Evolutionary conservation across 2,329 filamentous ascomycete species (phyloP), one percentile per base, ranked within the genome.

Genomic region (Colletotrichum sublineola): DNA sequence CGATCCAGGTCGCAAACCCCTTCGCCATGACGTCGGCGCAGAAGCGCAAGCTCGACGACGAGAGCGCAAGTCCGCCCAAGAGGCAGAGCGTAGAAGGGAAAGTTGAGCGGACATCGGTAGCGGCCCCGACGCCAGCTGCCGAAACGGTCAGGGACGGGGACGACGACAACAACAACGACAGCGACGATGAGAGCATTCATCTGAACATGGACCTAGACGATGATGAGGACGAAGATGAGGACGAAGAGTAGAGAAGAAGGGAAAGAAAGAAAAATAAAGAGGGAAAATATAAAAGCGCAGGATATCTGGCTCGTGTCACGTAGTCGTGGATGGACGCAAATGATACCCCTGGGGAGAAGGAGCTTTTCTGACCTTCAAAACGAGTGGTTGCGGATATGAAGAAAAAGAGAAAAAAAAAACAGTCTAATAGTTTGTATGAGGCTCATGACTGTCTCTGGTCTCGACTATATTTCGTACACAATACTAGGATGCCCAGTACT

Each of bases 171-270:
- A 11, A 12, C 0, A 84, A 84, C n/a, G 84, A 85, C 29, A 83
- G 84, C 42, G 84, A 84, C 18, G 87, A 89, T 68, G 87, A 85
- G 67, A 90, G 88, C 71, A 85, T 90, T 15, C 86, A 90, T 79
- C 80, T 90, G 68, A 88, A 90, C 67, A 90, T 90, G 87, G 87
- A 88, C 57, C 78, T 90, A 12, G 88, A 90, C 12, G 86, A 86
- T 12, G 83, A 83, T 1, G 86, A 85, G 0, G 46, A 53, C 12
- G 84, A 85, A 0, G 82, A 82, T 1, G 78, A 81, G 0, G 80
- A 75, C 1, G 60, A 78, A 77, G n/a, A 74, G 44, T 75, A 74
- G 7, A 74, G 78, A 12, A 68, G 78, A 3, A 1, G 77, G 77
- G 7, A 3, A n/a, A 2, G 9, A 18, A 18, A 24, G 9, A 24